These are phyloP conservation scores for Dactylellina leptospora DNA, from an alignment of 2,329 filamentous ascomycete species.

Conservation along the genomic window DNA sequence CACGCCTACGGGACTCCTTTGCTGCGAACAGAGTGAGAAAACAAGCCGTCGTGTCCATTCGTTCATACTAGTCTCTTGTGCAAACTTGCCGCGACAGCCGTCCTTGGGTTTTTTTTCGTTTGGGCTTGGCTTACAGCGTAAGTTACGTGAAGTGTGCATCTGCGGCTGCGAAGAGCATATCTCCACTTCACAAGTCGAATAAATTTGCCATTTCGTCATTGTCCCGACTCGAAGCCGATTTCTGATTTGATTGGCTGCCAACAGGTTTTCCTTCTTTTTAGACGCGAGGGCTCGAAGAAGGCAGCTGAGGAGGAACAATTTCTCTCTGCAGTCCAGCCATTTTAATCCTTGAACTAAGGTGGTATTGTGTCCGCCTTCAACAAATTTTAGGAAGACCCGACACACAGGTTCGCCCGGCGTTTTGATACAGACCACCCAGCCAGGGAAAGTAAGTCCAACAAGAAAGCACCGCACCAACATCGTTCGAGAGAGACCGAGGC, in stretches of 20 bases:
- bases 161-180: conserved; percentile 29
- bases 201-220: conserved; percentile 50
- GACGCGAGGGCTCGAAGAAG: conserved; percentile 43
- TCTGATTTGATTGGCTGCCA: conserved; percentile 27
- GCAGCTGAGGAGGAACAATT: conserved; percentile 45
- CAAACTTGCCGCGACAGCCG: conserved; percentile 43
- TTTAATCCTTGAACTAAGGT: conserved; percentile 43
- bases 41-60: conserved; percentile 15
- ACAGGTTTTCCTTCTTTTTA: not conserved
- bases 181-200: conserved; percentile 42
- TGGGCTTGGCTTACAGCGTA: conserved; percentile 33
- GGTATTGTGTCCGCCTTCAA: conserved; percentile 45
- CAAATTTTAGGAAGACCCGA: conserved; percentile 49
- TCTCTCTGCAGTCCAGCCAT: conserved; percentile 31
- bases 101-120: conserved; percentile 13
- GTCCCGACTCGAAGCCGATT: conserved; percentile 4
- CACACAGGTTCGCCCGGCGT: conserved; percentile 48
- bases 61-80: not conserved
- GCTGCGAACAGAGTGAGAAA: conserved; percentile 17
- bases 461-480: conserved; percentile 52
- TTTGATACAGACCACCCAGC: conserved; percentile 49
- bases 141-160: conserved; percentile 28
- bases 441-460: conserved; percentile 53
- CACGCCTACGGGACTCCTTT: conserved; percentile 19
- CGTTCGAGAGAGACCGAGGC: too few species aligned